Percentiles rank a stretch among this genome's conserved stretches.
phyloP scores from a whole-genome alignment of 495 filamentous ascomycete species.

The Podospora comata region DNA sequence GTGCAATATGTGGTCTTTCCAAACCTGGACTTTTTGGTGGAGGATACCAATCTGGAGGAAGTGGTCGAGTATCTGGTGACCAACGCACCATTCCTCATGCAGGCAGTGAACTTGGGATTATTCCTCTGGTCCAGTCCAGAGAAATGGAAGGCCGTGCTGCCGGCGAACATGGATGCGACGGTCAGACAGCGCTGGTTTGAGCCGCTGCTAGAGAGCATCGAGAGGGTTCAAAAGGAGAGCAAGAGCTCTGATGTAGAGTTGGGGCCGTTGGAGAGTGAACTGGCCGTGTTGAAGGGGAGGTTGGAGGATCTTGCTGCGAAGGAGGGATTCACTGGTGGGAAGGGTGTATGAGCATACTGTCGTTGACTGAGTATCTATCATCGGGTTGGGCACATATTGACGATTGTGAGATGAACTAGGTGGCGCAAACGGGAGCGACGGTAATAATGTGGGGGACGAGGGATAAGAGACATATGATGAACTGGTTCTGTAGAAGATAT shows the following conservation, averaged over 20 bases:
- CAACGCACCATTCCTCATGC: slow-evolving; percentile 43
- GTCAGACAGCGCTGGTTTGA: slow-evolving; percentile 52
- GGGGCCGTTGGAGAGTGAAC: slow-evolving; percentile 24
- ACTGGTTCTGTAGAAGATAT: background rate
- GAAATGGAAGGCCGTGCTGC: slow-evolving; percentile 39
- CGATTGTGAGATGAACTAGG: background rate
- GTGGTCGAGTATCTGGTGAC: slow-evolving; percentile 36
- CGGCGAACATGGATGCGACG: slow-evolving; percentile 41
- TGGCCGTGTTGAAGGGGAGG: slow-evolving; percentile 39
- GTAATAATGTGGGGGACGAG: too few relatives aligned
- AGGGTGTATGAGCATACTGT: background rate
- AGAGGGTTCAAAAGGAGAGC: slow-evolving; percentile 38
- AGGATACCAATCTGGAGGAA: slow-evolving; percentile 22
- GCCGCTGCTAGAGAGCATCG: slow-evolving; percentile 46
- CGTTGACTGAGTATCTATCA: background rate
- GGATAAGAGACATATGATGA: background rate
- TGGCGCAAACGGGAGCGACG: background rate
- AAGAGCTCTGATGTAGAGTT: slow-evolving; percentile 15
- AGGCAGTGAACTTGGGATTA: slow-evolving; percentile 49
- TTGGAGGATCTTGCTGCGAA: slow-evolving; percentile 27
- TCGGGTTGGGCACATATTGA: background rate
- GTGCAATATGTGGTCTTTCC: slow-evolving; percentile 48
- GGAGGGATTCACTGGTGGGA: slow-evolving; percentile 18
- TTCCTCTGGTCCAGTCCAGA: slow-evolving; percentile 44
- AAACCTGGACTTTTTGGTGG: slow-evolving; percentile 30